Evolutionary conservation across 768 basidiomycete genomes (phyloP), one percentile per base, ranked within the genome.

Genomic region (Hygrocybe punicea): DNA sequence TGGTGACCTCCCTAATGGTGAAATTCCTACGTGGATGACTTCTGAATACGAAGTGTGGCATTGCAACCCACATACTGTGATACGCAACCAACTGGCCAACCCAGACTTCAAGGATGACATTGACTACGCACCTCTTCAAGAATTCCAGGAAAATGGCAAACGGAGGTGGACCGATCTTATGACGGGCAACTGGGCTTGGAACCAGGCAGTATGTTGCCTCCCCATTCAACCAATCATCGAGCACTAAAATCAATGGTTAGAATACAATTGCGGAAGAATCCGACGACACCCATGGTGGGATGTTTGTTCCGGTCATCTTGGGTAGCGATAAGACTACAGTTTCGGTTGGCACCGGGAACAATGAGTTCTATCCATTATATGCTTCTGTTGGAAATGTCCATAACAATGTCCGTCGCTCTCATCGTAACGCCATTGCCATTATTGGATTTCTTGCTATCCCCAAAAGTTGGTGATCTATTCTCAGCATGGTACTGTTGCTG

Each of bases 261-360:
- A 65, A 72, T 49, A 63, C 51, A 13, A 70, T 72, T 56, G 53
- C 65, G 2, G 21, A 60, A 19, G 56, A 69, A 51, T 51, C 63
- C 2, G 21, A 39, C 21, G 69, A 59, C 8, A 29, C 29, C 29
- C 65, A 67, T 39, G 75, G 75, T 6, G 56, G 68, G 1, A 67
- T 72, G 58, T 58, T 73, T 24, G 61, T 71, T 3, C 66, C 69
- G 0, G 57, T 76, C 19, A 56, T 77, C 10, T 56, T 61, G 1
- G 74, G 76, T 1, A 75, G 72, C 51, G 72, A 80, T 55, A 78
- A 78, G 55, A 78, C 76, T 0, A 78, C 74, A 0, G 74, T 78
- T 0, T 78, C 72, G 0, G 71, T 73, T 13, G 70, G 67, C 0
- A 78, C 75, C 0, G 73, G 75, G 1, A 69, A 76, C 45, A 65